Base-by-base conservation (phyloP, 257 asterid species). In the Solanum paucissectum region DNA sequence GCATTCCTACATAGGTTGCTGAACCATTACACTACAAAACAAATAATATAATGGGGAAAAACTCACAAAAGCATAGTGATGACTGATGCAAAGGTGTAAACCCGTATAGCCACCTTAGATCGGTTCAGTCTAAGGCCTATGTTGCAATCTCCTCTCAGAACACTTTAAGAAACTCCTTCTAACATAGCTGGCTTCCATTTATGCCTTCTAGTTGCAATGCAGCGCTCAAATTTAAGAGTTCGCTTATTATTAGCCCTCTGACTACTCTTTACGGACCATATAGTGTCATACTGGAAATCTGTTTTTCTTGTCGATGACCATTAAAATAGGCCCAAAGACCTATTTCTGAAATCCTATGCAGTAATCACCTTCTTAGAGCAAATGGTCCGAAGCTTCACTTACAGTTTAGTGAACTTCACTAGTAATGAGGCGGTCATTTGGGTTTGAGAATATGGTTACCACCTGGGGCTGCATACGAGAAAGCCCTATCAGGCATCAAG, bases 361-460 rank as follows among this genome's bases (percentile, higher is more conserved):
- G 25, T 95, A 98, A 88, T 96, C 98, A 12, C 98, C 98, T 89
- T 96, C 99, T 83, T 96, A 95, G 89, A 94, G 98, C 88, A 96
- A 89, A 83, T 98, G 94, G 87, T 97, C 98, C 92, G 95, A 84
- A 25, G 99, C 97, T 62, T 98, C 98, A 88, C 97, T 96, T 68
- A 96, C 98, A 16, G 95, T 98, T 52, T 18, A 52, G 62, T 52
- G 60, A 52, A 52, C 60, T 16, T 52, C 23, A 52, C 60, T 14
- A 95, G 96, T 89, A 88, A 88, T 95, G 98, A 2, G 99, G 98
- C 12, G 98, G 98, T 29, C 98, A 91, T 81, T 96, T 95, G 20
- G 95, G 95, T 85, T 96, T 97, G 55, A 97, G 93, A 98, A 96
- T 94, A 88, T 94, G 95, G 91, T 97, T 99, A 87, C 99, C 99